These are phyloP conservation scores for Babesia bigemina DNA, from an alignment of 169 alveolate genomes.

Conservation along the genomic window DNA sequence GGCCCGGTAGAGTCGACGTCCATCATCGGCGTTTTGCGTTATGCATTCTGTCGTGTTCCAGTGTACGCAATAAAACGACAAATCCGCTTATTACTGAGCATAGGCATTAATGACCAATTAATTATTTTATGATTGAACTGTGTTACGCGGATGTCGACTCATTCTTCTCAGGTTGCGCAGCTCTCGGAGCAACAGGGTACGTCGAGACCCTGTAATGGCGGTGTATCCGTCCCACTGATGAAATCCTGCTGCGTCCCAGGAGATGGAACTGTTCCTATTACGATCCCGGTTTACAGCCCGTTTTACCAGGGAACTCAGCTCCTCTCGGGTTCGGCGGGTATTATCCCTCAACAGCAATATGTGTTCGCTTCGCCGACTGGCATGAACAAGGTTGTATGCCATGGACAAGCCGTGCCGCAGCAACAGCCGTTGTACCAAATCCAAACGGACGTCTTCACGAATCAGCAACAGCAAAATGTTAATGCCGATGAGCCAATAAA, in stretches of 20 bases:
- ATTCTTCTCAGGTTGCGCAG: neutral
- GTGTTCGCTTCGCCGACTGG: conserved; percentile 50
- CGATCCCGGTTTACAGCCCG: conserved; percentile 49
- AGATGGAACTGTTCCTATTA: conserved; percentile 37
- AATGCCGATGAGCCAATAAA: conserved; percentile 6
- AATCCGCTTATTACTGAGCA: too few species aligned
- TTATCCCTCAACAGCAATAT: conserved; percentile 49
- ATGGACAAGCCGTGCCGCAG: conserved; percentile 3
- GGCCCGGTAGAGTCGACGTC: too few species aligned
- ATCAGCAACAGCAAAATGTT: neutral
- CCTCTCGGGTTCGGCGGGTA: conserved; percentile 26
- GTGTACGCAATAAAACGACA: too few species aligned
- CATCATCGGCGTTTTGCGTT: too few species aligned
- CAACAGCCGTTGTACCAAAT: conserved; percentile 15
- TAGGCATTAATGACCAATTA: too few species aligned
- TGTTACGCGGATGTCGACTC: too few species aligned
- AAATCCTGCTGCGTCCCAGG: conserved; percentile 32
- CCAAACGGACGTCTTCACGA: conserved; percentile 5
- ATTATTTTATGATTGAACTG: too few species aligned
- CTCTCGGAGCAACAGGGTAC: conserved; percentile 3
- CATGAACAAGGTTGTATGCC: conserved; percentile 1
- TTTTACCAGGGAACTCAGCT: conserved; percentile 31
- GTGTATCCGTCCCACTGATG: neutral
- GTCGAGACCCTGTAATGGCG: neutral
- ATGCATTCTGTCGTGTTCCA: too few species aligned